A percentile compares a stretch with the other conserved stretches of the same genome.
Evolutionary conservation across 1,284 basidiomycete genomes (phyloP).

Genomic region (Schizophyllum commune): DNA sequence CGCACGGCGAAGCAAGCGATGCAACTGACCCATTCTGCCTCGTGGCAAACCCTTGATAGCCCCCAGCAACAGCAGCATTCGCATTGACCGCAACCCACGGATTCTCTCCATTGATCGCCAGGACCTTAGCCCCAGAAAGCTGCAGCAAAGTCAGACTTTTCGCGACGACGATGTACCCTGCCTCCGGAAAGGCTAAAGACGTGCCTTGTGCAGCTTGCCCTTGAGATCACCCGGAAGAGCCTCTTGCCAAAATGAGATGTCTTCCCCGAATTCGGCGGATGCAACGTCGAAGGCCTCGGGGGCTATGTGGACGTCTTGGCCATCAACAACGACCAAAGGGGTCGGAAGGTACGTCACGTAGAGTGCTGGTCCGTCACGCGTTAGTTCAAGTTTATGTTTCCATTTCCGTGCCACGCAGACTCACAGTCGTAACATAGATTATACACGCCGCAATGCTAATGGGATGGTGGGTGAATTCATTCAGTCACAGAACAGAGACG

Average conservation of each 20-base stretch:
- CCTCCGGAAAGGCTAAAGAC: slow-evolving; percentile 8
- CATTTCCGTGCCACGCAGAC: slow-evolving; percentile 7
- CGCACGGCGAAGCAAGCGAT: not conserved
- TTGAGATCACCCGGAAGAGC: slow-evolving; percentile 40
- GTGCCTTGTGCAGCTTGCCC: slow-evolving; percentile 39
- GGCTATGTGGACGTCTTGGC: slow-evolving; percentile 47
- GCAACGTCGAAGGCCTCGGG: slow-evolving; percentile 51
- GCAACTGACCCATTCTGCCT: slow-evolving; percentile 37
- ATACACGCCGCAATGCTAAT: slow-evolving; percentile 41
- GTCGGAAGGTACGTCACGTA: slow-evolving; percentile 48
- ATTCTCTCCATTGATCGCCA: slow-evolving; percentile 44
- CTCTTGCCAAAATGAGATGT: slow-evolving; percentile 47
- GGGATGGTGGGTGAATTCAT: not conserved
- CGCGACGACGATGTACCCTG: not conserved
- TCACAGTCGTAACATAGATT: slow-evolving; percentile 50
- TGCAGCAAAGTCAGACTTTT: slow-evolving; percentile 13
- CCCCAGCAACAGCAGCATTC: slow-evolving; percentile 38
- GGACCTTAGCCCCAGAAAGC: slow-evolving; percentile 49
- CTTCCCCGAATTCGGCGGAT: slow-evolving; percentile 43
- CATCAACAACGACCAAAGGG: slow-evolving; percentile 42
- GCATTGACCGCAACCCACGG: slow-evolving; percentile 47
- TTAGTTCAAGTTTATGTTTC: not conserved
- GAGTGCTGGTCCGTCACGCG: slow-evolving; percentile 23
- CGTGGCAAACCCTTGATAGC: slow-evolving; percentile 39
- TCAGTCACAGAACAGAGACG: too few species aligned